These are phyloP conservation scores for Lyophyllum semitale DNA, from an alignment of 768 basidiomycete genomes.

Conservation along the genomic window DNA sequence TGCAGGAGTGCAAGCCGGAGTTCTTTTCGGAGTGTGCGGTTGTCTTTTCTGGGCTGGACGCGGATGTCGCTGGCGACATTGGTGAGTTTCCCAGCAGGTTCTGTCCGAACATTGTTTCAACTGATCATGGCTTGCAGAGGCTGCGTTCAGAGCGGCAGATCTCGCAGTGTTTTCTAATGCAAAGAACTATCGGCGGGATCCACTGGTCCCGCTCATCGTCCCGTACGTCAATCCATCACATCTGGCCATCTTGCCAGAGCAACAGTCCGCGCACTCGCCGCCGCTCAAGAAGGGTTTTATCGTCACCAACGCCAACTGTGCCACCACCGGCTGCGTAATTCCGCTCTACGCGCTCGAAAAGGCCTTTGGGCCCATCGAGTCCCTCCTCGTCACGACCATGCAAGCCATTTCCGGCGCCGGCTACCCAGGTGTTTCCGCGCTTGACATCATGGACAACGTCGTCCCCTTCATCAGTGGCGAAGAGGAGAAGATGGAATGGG, in stretches of 20 bases:
- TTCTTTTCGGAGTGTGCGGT: constrained; percentile 81
- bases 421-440: constrained; percentile 89
- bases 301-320: constrained; percentile 98
- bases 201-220: constrained; percentile 91
- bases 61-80: constrained; percentile 93
- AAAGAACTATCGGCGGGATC: constrained; percentile 94
- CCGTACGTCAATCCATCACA: constrained; percentile 93
- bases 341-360: constrained; percentile 90
- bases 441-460: constrained; percentile 96
- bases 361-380: constrained; percentile 92
- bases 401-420: constrained; percentile 98
- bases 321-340: constrained; percentile 90
- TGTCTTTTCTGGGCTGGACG: constrained; percentile 95
- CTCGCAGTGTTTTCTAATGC: constrained; percentile 95
- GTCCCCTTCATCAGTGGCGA: constrained; percentile 94
- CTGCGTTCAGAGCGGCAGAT: constrained; percentile 83
- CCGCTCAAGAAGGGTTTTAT: constrained; percentile 86
- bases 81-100: constrained; percentile 51
- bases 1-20: constrained; percentile 76
- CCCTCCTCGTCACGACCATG: constrained; percentile 90
- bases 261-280: constrained; percentile 68
- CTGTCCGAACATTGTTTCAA: not conserved
- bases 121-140: constrained; percentile 52
- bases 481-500: constrained; percentile 99
- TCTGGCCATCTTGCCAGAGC: constrained; percentile 80